These are phyloP conservation scores for Rubroboletus pulcherrimus DNA, from an alignment of 768 basidiomycete genomes.

Conservation along the genomic window DNA sequence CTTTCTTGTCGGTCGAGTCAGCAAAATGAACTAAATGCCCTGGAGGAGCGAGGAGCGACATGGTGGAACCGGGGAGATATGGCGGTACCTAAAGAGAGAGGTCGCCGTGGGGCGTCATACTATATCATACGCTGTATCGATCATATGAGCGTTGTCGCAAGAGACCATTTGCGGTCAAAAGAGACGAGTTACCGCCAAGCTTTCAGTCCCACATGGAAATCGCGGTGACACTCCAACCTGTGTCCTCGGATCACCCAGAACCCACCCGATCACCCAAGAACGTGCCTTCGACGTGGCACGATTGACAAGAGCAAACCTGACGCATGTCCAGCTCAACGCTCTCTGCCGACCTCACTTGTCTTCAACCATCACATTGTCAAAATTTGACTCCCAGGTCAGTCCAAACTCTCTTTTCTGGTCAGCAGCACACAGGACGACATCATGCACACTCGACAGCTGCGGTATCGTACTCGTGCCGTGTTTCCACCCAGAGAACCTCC, in stretches of 20 bases:
- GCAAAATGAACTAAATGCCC: background rate
- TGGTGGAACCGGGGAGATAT: background rate
- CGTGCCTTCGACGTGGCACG: too few relatives aligned
- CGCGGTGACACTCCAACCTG: too few relatives aligned
- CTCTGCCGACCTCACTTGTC: background rate
- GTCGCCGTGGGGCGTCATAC: too few relatives aligned
- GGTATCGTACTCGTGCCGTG: slow-evolving; percentile 11
- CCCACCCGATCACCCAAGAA: too few relatives aligned
- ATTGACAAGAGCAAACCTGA: background rate
- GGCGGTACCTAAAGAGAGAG: background rate
- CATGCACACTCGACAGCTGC: slow-evolving; percentile 22
- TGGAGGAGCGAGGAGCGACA: slow-evolving; percentile 10
- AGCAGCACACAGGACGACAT: slow-evolving; percentile 20
- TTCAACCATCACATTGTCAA: background rate
- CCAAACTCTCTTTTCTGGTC: background rate
- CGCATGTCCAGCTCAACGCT: background rate
- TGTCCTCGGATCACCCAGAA: too few relatives aligned
- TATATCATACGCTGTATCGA: background rate
- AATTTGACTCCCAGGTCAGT: slow-evolving; percentile 4
- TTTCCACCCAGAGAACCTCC: slow-evolving; percentile 11
- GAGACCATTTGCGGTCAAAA: background rate
- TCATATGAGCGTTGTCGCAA: background rate
- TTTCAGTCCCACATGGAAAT: too few relatives aligned
- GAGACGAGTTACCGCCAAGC: too few relatives aligned
- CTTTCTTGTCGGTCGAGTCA: slow-evolving; percentile 9